Evolutionary conservation across 768 basidiomycete genomes (phyloP).

Genomic region (Dictyophora rubrovolvata): DNA sequence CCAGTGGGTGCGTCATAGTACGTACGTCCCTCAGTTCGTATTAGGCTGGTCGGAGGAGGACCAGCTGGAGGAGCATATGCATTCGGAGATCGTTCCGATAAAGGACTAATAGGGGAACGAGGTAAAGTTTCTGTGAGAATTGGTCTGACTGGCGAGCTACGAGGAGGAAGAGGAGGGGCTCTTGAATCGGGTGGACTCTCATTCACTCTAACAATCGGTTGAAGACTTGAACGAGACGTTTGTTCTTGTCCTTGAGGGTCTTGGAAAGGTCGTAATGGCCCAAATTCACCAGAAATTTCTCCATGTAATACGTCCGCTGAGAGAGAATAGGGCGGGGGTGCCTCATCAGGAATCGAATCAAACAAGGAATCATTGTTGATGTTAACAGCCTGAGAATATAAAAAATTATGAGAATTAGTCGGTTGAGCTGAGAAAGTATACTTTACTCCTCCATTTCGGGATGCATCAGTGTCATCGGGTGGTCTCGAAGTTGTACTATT

Average conservation of each 20-base stretch:
- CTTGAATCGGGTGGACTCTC: slow-evolving; percentile 14
- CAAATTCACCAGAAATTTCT: slow-evolving; percentile 52
- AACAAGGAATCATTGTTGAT: not conserved
- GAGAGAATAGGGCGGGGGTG: slow-evolving; percentile 63
- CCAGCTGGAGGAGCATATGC: slow-evolving; percentile 25
- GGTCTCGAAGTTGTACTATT: not conserved
- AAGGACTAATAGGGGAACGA: not conserved
- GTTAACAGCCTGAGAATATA: not conserved
- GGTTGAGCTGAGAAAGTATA: not conserved
- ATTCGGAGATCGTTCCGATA: not conserved
- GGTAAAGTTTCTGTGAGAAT: slow-evolving; percentile 3
- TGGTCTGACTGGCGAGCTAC: not conserved
- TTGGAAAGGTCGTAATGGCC: slow-evolving; percentile 56
- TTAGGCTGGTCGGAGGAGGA: slow-evolving; percentile 13
- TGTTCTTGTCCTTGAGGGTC: slow-evolving; percentile 19
- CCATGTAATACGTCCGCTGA: slow-evolving; percentile 42
- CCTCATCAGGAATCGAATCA: slow-evolving; percentile 35
- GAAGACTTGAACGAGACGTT: slow-evolving; percentile 9
- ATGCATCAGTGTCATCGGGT: not conserved
- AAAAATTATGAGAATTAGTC: not conserved
- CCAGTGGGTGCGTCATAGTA: slow-evolving; percentile 10
- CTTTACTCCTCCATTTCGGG: not conserved
- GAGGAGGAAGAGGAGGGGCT: slow-evolving; percentile 2
- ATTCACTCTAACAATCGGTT: not conserved
- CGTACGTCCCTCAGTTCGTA: not conserved